Percentiles rank a stretch among this genome's conserved stretches.
Conservation (phyloP, 2,329 filamentous ascomycete genomes). For the Colletotrichum limetticola region DNA sequence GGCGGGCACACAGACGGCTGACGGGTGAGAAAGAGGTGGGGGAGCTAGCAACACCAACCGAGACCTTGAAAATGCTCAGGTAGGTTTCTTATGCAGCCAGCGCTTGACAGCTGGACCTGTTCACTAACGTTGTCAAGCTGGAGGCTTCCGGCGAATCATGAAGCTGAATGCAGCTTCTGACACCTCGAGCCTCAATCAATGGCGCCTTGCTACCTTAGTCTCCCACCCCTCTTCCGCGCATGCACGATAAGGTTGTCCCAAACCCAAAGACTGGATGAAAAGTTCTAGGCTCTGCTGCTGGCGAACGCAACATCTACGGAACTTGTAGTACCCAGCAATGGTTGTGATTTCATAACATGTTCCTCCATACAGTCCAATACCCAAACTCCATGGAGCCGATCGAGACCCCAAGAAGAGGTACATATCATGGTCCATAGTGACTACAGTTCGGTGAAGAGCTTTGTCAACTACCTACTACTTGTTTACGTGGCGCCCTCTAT, state of each 20-base stretch:
- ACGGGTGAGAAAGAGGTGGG: not conserved
- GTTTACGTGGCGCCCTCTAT: too few species aligned
- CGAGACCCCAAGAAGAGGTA: not conserved
- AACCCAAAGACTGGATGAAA: not conserved
- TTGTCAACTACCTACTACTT: not conserved
- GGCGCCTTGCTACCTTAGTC: not conserved
- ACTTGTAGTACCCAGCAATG: too few species aligned
- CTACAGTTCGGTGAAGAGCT: not conserved
- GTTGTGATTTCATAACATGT: not conserved
- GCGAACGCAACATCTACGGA: not conserved
- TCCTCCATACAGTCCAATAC: not conserved
- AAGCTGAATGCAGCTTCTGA: not conserved
- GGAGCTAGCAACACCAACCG: not conserved
- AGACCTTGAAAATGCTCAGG: not conserved
- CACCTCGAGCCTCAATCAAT: not conserved
- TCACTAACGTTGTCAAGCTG: not conserved
- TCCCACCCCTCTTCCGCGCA: not conserved
- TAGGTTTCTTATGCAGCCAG: slow-evolving; percentile 8
- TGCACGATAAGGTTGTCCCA: not conserved
- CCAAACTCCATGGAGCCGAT: not conserved
- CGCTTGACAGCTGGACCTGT: slow-evolving; percentile 11
- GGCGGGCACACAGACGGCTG: not conserved
- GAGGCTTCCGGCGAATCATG: slow-evolving; percentile 18
- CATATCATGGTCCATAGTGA: not conserved
- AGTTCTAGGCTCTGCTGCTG: not conserved